phyloP scores from a whole-genome alignment of 1,284 basidiomycete species.

The Somion occarium region DNA sequence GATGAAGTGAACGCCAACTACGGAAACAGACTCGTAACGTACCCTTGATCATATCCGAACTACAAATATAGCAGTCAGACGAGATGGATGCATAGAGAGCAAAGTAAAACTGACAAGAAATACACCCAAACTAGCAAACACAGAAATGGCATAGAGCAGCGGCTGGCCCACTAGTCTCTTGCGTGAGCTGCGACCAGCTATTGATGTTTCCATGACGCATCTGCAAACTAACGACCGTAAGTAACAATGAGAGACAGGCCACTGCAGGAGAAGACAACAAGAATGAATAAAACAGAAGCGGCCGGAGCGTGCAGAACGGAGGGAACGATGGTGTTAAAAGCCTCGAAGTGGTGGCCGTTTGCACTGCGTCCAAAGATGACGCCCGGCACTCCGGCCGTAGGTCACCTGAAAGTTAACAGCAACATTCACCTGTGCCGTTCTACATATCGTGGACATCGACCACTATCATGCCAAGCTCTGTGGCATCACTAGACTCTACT shows the following conservation, averaged over 20 bases:
- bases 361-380: background rate
- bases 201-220: constrained; percentile 26
- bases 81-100: background rate
- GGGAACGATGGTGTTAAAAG: constrained; percentile 1
- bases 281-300: background rate
- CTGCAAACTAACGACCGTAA: constrained; percentile 13
- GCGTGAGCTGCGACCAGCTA: constrained; percentile 18
- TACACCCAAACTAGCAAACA: constrained; percentile 85
- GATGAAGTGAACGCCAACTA: constrained; percentile 14
- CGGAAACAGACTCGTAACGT: constrained; percentile 14
- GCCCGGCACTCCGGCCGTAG: constrained; percentile 3
- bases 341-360: background rate
- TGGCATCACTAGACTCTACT: constrained; percentile 38
- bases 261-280: background rate
- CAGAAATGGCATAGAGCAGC: constrained; percentile 77
- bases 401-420: constrained; percentile 12
- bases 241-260: constrained; percentile 4
- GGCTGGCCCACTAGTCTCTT: constrained; percentile 73
- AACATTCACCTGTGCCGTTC: background rate
- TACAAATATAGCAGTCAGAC: constrained; percentile 22
- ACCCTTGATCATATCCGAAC: constrained; percentile 97
- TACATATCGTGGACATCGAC: background rate
- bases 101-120: constrained; percentile 62
- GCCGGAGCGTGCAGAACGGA: background rate
- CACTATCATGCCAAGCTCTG: constrained; percentile 35